phyloP scores from a whole-genome alignment of 1,139 yeast genomes.

The Meyerozyma smithsonii region DNA sequence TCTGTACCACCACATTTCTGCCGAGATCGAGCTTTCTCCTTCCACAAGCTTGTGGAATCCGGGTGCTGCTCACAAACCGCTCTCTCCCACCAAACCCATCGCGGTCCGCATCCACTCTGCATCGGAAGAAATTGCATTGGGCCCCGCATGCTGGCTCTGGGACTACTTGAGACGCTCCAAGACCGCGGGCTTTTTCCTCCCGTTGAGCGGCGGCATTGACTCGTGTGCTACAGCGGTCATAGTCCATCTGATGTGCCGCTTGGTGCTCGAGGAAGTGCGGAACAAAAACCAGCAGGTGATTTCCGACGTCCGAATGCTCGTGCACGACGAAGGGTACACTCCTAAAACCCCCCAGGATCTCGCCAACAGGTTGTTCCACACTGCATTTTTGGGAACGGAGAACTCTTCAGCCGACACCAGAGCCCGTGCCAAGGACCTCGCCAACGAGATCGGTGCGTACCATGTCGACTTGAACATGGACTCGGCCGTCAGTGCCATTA shows the following conservation, averaged over 20 bases:
- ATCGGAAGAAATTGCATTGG: constrained; percentile 93
- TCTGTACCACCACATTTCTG: constrained; percentile 58
- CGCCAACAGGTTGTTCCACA: constrained; percentile 72
- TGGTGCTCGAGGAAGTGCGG: constrained; percentile 65
- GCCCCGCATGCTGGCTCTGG: constrained; percentile 99
- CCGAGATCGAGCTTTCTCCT: constrained; percentile 61
- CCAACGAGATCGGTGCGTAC: constrained; percentile 75
- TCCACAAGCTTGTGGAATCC: constrained; percentile 53
- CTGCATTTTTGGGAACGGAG: constrained; percentile 92
- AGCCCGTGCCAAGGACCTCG: constrained; percentile 71
- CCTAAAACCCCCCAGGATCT: constrained; percentile 76
- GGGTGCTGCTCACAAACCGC: no score
- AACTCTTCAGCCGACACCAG: constrained; percentile 90
- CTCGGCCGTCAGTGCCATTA: constrained; percentile 66
- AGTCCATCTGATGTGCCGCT: constrained; percentile 88
- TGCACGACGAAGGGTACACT: constrained; percentile 49
- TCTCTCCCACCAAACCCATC: constrained; percentile 55
- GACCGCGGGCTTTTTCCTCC: constrained; percentile 87
- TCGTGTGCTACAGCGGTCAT: constrained; percentile 96
- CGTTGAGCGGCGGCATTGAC: constrained; percentile 95
- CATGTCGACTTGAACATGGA: constrained; percentile 94
- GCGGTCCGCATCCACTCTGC: constrained; percentile 68
- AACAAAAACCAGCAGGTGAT: constrained; percentile 71
- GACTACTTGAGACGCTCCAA: constrained; percentile 88
- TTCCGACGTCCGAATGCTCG: constrained; percentile 62